phyloP scores from a whole-genome alignment of 129 eudicot genomes.

The Centella asiatica region DNA sequence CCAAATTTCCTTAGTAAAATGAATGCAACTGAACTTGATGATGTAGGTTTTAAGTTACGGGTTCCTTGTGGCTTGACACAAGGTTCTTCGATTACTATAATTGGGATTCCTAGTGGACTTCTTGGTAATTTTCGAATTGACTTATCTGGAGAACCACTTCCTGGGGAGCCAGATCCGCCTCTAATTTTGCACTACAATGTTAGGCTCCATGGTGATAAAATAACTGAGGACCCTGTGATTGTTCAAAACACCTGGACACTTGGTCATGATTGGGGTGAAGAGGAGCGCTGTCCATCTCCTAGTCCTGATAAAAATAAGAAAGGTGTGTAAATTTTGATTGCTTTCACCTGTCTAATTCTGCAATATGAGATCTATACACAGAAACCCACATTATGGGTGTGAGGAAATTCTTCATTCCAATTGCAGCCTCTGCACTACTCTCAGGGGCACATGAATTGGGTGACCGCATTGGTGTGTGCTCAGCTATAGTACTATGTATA shows the following conservation, averaged over 20 bases:
- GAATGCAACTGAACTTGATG: constrained; percentile 58
- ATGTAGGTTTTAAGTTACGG: constrained; percentile 51
- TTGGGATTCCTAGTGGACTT: constrained; percentile 90
- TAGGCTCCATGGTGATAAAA: constrained; percentile 83
- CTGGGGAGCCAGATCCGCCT: constrained; percentile 93
- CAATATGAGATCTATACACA: not conserved
- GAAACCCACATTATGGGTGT: too few species aligned
- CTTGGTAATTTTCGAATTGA: constrained; percentile 86
- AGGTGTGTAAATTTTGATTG: constrained; percentile 29
- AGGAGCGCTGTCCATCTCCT: constrained; percentile 87
- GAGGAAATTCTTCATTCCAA: too few species aligned
- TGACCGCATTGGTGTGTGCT: too few species aligned
- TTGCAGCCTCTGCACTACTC: too few species aligned
- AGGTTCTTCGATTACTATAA: constrained; percentile 87
- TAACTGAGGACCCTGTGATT: constrained; percentile 89
- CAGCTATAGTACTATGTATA: too few species aligned
- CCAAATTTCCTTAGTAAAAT: constrained; percentile 82
- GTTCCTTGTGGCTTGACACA: constrained; percentile 96
- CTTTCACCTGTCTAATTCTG: not conserved
- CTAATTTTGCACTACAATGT: constrained; percentile 90
- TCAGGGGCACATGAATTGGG: too few species aligned
- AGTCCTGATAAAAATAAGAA: constrained; percentile 52
- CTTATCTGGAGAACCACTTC: constrained; percentile 84
- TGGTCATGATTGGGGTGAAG: constrained; percentile 97
- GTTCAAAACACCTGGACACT: constrained; percentile 93